A percentile compares a stretch with the other conserved stretches of the same genome.
Evolutionary conservation across 306 rosid species (phyloP).

Genomic region (Ammopiptanthus mongolicus): DNA sequence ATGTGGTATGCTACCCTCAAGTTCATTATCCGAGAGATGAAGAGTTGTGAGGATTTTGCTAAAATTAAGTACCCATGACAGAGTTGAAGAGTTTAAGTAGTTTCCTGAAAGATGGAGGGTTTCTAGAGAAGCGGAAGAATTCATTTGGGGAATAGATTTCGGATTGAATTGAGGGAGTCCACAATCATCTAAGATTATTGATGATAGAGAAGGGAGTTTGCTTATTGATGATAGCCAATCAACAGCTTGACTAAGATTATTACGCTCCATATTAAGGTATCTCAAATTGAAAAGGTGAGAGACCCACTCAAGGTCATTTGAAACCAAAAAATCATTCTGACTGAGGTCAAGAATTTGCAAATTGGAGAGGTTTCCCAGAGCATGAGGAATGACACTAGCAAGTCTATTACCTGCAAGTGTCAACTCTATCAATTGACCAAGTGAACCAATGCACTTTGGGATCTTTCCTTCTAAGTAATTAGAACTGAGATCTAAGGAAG

Average conservation of each 20-base stretch:
- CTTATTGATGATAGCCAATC: conserved; percentile 20
- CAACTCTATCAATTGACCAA: not conserved
- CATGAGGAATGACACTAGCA: not conserved
- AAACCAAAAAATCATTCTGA: rapidly evolving
- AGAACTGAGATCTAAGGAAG: not conserved
- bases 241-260: not conserved
- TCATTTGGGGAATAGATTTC: not conserved
- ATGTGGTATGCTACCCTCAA: conserved; percentile 3
- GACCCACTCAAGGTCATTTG: conserved; percentile 23
- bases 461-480: conserved; percentile 9
- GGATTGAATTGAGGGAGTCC: not conserved
- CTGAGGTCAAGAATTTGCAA: not conserved
- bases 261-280: not conserved
- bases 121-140: conserved; percentile 10
- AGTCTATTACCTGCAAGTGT: not conserved
- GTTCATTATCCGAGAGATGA: conserved; percentile 1
- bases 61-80: conserved; percentile 14
- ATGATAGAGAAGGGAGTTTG: not conserved
- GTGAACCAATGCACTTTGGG: conserved; percentile 32
- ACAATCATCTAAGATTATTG: rapidly evolving
- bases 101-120: not conserved
- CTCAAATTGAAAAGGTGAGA: conserved; percentile 22
- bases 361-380: conserved; percentile 4
- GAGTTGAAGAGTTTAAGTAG: not conserved
- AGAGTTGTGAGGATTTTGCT: not conserved